Conservation (phyloP, 768 basidiomycete genomes). For the Galerina sulciceps region DNA sequence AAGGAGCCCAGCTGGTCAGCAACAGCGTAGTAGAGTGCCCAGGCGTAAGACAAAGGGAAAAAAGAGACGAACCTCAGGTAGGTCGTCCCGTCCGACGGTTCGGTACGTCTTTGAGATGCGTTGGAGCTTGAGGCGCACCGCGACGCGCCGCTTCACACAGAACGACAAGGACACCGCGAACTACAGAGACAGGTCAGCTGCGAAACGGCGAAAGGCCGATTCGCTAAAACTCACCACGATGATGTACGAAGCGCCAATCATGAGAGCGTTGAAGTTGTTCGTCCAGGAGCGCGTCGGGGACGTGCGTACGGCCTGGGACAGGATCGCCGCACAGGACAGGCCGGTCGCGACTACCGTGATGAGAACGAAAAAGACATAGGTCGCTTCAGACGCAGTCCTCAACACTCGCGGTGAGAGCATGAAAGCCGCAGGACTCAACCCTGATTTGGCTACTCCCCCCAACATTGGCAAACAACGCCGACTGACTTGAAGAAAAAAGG, state of each 20-base stretch:
- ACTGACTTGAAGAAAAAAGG: background rate
- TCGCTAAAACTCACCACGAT: slow-evolving; percentile 54
- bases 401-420: slow-evolving; percentile 48
- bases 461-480: background rate
- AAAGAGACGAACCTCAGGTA: slow-evolving; percentile 58
- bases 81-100: slow-evolving; percentile 54
- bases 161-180: slow-evolving; percentile 60
- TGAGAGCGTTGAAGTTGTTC: slow-evolving; percentile 68
- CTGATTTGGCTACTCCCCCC: background rate
- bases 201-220: background rate
- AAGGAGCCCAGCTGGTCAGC: background rate
- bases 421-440: background rate
- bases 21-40: background rate
- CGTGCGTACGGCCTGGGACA: slow-evolving; percentile 75
- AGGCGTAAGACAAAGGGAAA: background rate
- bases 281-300: slow-evolving; percentile 56
- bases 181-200: slow-evolving; percentile 32
- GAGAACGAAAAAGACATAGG: slow-evolving; percentile 57
- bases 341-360: slow-evolving; percentile 56
- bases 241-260: slow-evolving; percentile 73
- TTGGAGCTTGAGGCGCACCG: slow-evolving; percentile 65
- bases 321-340: slow-evolving; percentile 65
- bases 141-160: slow-evolving; percentile 71
- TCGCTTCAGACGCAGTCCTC: slow-evolving; percentile 55
- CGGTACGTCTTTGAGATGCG: slow-evolving; percentile 67